Evolutionary conservation across 768 basidiomycete genomes (phyloP), one percentile per base, ranked within the genome.

Genomic region (Hygrophoropsis aurantiaca): DNA sequence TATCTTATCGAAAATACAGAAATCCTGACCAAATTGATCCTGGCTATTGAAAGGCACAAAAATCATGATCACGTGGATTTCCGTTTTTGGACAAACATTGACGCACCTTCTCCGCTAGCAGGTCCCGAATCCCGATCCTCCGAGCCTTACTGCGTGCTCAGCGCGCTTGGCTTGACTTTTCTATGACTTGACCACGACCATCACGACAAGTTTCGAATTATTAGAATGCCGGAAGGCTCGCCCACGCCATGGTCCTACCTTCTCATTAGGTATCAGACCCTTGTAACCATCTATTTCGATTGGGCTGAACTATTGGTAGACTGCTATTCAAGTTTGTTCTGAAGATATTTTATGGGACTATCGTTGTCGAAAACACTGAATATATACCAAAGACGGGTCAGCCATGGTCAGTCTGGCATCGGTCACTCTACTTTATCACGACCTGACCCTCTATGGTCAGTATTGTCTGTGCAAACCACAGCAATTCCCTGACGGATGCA

Each of bases 281-380:
- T 20, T 16, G 40, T 45, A n/a, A 38, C 19, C 25, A 23, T 20
- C 5, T 11, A 32, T 47, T 39, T 44, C 52, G 27, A 58, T 19
- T 24, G 2, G 15, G 18, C 42, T 27, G 21, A 16, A 16, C 21
- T 19, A 8, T 35, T 19, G 30, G 11, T 42, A 90, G 87, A 27
- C 60, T 82, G 15, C 71, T 90, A 23, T 91, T 90, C 62, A 79
- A 79, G 55, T 85, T 93, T 55, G 90, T 92, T 2, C 81, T 94
- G 58, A 89, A 89, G 62, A 88, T 93, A 52, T 94, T 94, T 69
- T 94, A 94, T 64, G 89, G 89, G 2, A 80, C 85, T 9, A 91
- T 94, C 46, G 87, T 94, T 20, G 77, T 94, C 13, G 90, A 94
- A 64, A 87, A 88, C 59, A 72, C 73, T 3, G 70, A 90, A 38